Conservation (phyloP, 2,329 filamentous ascomycete species). For the Aureobasidium sp. region DNA sequence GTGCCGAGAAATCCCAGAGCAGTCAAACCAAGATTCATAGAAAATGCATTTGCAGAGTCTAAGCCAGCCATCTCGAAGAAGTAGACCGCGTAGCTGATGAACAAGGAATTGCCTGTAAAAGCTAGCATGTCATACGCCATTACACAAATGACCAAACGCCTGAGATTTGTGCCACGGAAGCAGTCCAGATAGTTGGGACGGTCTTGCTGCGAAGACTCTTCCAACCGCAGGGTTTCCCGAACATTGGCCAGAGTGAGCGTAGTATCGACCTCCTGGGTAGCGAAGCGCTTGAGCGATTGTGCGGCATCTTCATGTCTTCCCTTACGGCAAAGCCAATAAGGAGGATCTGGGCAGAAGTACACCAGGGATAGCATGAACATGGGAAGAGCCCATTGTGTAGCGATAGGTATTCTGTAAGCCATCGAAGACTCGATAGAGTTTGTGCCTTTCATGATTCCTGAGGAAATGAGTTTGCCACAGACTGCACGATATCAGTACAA, state of each 20-base stretch:
- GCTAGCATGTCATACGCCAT: conserved; percentile 40
- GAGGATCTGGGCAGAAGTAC: conserved; percentile 29
- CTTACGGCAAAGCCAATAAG: conserved; percentile 31
- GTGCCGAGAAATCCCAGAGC: conserved; percentile 39
- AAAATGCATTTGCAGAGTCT: conserved; percentile 33
- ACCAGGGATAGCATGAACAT: conserved; percentile 30
- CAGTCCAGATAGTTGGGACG: conserved; percentile 29
- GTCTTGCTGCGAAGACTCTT: not conserved
- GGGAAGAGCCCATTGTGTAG: conserved; percentile 39
- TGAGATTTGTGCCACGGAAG: conserved; percentile 36
- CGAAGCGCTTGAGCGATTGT: conserved; percentile 29
- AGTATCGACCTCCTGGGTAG: conserved; percentile 15
- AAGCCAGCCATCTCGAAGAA: conserved; percentile 43
- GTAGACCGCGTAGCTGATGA: conserved; percentile 40
- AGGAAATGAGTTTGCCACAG: conserved; percentile 53
- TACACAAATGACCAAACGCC: conserved; percentile 38
- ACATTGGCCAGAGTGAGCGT: not conserved
- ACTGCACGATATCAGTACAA: conserved; percentile 28
- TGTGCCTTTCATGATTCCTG: conserved; percentile 34
- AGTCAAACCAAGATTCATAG: conserved; percentile 32
- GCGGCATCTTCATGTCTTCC: conserved; percentile 31
- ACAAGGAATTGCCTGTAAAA: conserved; percentile 35
- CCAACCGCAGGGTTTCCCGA: not conserved
- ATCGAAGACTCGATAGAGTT: conserved; percentile 29
- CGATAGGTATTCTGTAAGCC: conserved; percentile 40